phyloP scores from a whole-genome alignment of 345 rosid species.

The Firmiana major region DNA sequence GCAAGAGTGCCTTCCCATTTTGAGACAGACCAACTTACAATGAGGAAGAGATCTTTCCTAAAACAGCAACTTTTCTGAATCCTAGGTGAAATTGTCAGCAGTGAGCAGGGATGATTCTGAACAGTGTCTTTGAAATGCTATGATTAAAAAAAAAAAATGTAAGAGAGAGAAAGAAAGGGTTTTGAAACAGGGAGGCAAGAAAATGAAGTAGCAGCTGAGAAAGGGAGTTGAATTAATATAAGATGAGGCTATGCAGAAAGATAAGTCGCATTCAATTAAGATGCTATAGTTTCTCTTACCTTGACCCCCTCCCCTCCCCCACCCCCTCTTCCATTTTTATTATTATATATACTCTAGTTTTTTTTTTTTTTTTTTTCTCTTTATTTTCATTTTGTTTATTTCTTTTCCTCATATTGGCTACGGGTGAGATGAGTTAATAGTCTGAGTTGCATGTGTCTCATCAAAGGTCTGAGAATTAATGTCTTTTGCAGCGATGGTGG shows the following conservation, averaged over 20 bases:
- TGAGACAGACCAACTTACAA: constrained; percentile 14
- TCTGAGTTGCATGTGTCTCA: constrained; percentile 30
- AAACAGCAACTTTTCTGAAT: constrained; percentile 30
- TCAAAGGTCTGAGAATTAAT: constrained; percentile 36
- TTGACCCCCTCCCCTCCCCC: not conserved
- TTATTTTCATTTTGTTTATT: not conserved
- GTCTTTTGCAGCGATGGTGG: constrained; percentile 39
- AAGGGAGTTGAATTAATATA: constrained; percentile 47
- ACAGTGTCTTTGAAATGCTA: constrained; percentile 17
- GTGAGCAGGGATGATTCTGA: constrained; percentile 14
- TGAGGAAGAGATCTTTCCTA: constrained; percentile 17
- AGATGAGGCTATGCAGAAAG: constrained; percentile 20
- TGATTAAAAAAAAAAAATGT: constrained; percentile 17
- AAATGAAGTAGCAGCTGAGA: constrained; percentile 44
- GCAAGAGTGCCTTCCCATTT: constrained; percentile 96
- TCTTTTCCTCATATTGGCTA: not conserved
- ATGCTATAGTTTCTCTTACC: not conserved
- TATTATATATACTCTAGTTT: too few species aligned
- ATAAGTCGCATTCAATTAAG: constrained; percentile 29
- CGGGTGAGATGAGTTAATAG: constrained; percentile 20
- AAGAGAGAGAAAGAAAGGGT: not conserved
- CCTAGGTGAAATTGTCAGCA: constrained; percentile 40
- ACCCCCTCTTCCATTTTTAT: not conserved
- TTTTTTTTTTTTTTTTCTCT: not conserved
- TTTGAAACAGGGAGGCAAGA: constrained; percentile 26